A percentile compares a stretch with the other conserved stretches of the same genome.
phyloP scores from a whole-genome alignment of 306 rosid species.

The Cicer chorassanicum region DNA sequence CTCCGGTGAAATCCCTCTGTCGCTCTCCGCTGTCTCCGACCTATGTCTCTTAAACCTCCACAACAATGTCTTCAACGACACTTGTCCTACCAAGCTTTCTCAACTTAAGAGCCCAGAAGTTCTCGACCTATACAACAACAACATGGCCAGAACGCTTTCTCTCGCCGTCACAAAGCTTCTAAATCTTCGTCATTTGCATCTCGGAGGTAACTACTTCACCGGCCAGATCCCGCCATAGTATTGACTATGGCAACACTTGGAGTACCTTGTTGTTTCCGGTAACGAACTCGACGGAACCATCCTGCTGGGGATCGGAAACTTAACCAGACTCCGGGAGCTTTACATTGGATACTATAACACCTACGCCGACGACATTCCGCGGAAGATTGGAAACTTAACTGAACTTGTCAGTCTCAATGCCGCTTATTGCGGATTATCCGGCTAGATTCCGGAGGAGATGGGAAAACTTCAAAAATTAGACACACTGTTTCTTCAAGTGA shows the following conservation, averaged over 20 bases:
- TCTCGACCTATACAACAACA: constrained; percentile 85
- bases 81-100: constrained; percentile 66
- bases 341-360: constrained; percentile 79
- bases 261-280: constrained; percentile 86
- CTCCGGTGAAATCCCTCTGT: constrained; percentile 69
- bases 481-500: constrained; percentile 91
- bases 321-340: constrained; percentile 71
- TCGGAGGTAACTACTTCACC: constrained; percentile 80
- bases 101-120: constrained; percentile 60
- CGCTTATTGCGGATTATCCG: constrained; percentile 75
- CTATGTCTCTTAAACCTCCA: constrained; percentile 76
- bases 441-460: constrained; percentile 77
- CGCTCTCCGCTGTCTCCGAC: constrained; percentile 58
- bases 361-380: constrained; percentile 72
- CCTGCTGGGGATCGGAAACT: constrained; percentile 82
- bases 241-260: constrained; percentile 59
- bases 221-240: constrained; percentile 84
- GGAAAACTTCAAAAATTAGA: constrained; percentile 77
- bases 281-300: constrained; percentile 74
- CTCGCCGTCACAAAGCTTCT: constrained; percentile 54
- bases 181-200: constrained; percentile 79
- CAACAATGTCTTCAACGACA: constrained; percentile 71
- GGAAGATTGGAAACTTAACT: constrained; percentile 78
- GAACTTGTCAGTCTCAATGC: constrained; percentile 78
- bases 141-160: constrained; percentile 75